Evolutionary conservation across 2,329 filamentous ascomycete species (phyloP).

Genomic region (Alternaria sp.): DNA sequence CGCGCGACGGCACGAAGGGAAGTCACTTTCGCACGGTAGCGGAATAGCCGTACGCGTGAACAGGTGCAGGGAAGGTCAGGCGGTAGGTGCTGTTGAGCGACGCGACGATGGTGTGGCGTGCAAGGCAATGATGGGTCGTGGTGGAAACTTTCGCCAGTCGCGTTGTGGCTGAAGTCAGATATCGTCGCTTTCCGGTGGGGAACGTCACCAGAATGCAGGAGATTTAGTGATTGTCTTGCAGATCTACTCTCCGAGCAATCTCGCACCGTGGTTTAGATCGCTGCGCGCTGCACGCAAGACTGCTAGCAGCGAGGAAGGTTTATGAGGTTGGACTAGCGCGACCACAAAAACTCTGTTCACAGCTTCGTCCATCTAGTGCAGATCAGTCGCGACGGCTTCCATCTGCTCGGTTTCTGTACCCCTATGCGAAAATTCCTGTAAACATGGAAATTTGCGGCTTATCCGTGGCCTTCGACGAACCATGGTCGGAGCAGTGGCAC

Average conservation of each 20-base stretch:
- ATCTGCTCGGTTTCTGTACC: background rate
- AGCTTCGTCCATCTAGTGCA: background rate
- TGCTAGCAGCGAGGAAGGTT: background rate
- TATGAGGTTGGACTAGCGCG: background rate
- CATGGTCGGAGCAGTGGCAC: background rate
- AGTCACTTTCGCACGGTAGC: background rate
- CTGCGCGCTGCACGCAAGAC: constrained; percentile 1
- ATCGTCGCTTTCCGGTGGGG: background rate
- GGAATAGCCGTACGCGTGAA: constrained; percentile 1
- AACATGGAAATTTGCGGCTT: background rate
- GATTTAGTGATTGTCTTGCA: background rate
- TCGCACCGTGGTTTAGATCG: constrained; percentile 3
- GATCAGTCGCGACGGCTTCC: background rate
- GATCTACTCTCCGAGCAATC: constrained; percentile 1
- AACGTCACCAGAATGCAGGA: constrained; percentile 4
- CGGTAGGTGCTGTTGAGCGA: background rate
- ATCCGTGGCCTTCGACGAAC: background rate
- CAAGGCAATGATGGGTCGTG: constrained; percentile 5
- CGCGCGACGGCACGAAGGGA: constrained; percentile 1
- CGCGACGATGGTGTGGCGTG: background rate
- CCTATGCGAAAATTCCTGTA: background rate
- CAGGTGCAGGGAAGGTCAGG: constrained; percentile 1
- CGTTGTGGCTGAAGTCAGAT: constrained; percentile 7
- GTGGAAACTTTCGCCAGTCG: constrained; percentile 1
- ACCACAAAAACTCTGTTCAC: background rate